Conservation (phyloP, 306 rosid species). For the Glycine latifolia region DNA sequence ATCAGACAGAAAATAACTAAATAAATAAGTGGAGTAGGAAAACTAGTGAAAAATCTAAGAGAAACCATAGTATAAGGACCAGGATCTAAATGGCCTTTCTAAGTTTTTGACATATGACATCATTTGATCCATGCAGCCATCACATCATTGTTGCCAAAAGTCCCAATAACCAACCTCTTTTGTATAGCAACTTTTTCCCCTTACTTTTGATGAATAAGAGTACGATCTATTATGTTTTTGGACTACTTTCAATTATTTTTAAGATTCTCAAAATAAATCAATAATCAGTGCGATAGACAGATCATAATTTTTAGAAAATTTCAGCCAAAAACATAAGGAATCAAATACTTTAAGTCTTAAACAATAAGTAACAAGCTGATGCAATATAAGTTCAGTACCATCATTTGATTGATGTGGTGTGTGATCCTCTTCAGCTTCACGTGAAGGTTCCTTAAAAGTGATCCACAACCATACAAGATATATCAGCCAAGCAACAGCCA, state of each 20-base stretch:
- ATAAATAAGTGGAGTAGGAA: not conserved
- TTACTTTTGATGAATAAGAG: conserved; percentile 10
- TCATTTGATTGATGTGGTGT: conserved; percentile 58
- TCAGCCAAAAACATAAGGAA: conserved; percentile 18
- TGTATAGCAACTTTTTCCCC: not conserved
- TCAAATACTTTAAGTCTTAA: conserved; percentile 19
- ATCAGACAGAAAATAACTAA: not conserved
- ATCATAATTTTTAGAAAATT: not conserved
- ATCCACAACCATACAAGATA: conserved; percentile 86
- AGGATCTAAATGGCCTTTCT: conserved; percentile 4
- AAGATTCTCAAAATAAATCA: not conserved
- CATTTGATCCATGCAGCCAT: not conserved
- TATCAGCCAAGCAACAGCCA: conserved; percentile 90
- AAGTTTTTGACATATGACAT: not conserved
- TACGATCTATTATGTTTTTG: not conserved
- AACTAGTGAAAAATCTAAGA: not conserved
- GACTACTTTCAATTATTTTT: not conserved
- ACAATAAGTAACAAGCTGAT: conserved; percentile 16
- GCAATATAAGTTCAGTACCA: conserved; percentile 61
- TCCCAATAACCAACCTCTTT: not conserved
- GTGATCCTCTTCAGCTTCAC: conserved; percentile 55
- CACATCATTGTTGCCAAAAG: not conserved
- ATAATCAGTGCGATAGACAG: conserved; percentile 4
- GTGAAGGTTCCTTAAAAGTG: conserved; percentile 88
- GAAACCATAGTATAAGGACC: not conserved